A percentile compares a stretch with the other conserved stretches of the same genome.
Evolutionary conservation across 441 rosid genomes (phyloP).

Genomic region (Erodium moschatum): DNA sequence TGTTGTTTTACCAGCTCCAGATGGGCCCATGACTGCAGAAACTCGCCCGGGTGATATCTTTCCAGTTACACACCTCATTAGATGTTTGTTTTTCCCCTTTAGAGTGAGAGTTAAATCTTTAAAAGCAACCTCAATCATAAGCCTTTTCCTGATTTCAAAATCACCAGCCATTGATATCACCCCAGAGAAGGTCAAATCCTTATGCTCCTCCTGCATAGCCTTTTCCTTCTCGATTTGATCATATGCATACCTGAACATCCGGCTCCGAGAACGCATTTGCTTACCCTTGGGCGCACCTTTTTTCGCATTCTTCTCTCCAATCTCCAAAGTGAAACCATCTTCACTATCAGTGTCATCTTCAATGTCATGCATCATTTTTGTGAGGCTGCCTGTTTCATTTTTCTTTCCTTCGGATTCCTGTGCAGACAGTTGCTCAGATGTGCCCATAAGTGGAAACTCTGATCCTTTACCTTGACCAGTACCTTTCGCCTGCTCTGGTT

Average conservation of each 20-base stretch:
- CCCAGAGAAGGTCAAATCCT: conserved; percentile 84
- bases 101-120: conserved; percentile 73
- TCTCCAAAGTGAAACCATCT: conserved; percentile 56
- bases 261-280: conserved; percentile 79
- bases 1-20: conserved; percentile 99
- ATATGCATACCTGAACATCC: conserved; percentile 89
- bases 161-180: conserved; percentile 78
- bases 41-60: conserved; percentile 81
- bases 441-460: conserved; percentile 8
- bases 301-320: conserved; percentile 59
- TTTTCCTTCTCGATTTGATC: conserved; percentile 92
- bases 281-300: conserved; percentile 71
- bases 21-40: conserved; percentile 98
- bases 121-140: conserved; percentile 62
- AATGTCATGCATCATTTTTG: conserved; percentile 67
- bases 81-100: conserved; percentile 71
- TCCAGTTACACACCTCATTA: conserved; percentile 81
- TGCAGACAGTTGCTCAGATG: conserved; percentile 31
- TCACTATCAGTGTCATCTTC: conserved; percentile 54
- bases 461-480: conserved; percentile 10
- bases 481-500: conserved; percentile 28
- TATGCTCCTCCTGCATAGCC: conserved; percentile 72
- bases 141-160: conserved; percentile 56
- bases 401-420: conserved; percentile 8
- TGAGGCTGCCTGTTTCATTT: conserved; percentile 38